Base-by-base conservation (phyloP, 495 filamentous ascomycete genomes). In the Podospora comata region DNA sequence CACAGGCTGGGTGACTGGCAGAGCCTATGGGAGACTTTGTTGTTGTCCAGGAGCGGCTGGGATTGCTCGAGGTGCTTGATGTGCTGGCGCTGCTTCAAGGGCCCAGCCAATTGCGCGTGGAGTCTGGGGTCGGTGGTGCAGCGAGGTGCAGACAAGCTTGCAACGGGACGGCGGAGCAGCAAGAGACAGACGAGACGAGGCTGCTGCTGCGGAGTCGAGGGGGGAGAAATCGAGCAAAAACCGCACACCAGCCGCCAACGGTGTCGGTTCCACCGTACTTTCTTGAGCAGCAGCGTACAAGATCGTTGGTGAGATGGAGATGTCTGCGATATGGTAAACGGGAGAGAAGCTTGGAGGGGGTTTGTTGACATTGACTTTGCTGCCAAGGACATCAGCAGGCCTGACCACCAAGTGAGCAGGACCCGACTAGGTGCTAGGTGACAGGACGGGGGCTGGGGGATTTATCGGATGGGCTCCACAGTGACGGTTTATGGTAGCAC, bases 1-100 rank as follows among this genome's bases (percentile, higher is more conserved):
- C 56, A 54, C 30, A 23, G 23, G 23, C 23, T 23, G 23, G 23
- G 53, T 62, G 34, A 5, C 64, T 71, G 63, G 71, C 66, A 72
- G 70, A 68, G 69, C 75, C 74, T 79, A 76, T 79, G 78, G 67
- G 74, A 77, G 71, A 71, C 68, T 76, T 78, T 76, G 78, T 78
- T 80, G 73, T 79, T 75, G 77, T 73, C 70, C 71, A 74, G 60
- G 70, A 71, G 74, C 73, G 76, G 74, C 71, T 73, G 71, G 75
- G 73, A 32, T 70, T 75, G 57, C 39, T 48, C 39, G 39, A 48
- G 39, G 39, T 48, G 71, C 71, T 78, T 71, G 76, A 76, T 79
- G 77, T 73, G 77, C 72, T 79, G 77, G 76, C 77, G 72, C 65
- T 77, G 77, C 74, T 77, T 74, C 70, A 72, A 16, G 67, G 66